Conservation (phyloP, 176 grass and related monocot species). For the Poa pratensis region DNA sequence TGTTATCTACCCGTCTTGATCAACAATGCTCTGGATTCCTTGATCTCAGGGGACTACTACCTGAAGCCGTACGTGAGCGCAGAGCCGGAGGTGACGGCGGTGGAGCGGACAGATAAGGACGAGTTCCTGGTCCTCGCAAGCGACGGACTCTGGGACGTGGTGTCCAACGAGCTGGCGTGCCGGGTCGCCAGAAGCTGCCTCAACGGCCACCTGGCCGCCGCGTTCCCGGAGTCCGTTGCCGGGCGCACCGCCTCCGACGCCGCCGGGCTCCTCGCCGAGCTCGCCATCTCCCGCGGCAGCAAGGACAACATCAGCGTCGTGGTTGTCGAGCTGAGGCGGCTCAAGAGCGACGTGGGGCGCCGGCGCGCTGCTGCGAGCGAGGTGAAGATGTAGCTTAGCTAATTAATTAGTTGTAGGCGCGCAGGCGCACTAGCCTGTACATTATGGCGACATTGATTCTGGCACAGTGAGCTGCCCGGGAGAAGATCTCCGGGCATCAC, state of each 20-base stretch:
- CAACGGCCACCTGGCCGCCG: constrained; percentile 40
- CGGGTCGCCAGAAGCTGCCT: constrained; percentile 60
- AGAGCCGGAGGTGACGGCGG: constrained; percentile 68
- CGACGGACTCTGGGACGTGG: constrained; percentile 83
- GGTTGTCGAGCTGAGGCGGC: constrained; percentile 60
- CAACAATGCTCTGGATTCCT: not conserved
- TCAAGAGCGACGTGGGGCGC: not conserved
- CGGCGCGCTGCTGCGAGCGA: not conserved
- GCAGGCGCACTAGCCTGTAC: not conserved
- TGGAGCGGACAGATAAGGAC: constrained; percentile 52
- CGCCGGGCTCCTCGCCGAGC: constrained; percentile 56
- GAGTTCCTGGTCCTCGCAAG: constrained; percentile 78
- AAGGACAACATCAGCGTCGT: constrained; percentile 81
- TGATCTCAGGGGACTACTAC: constrained; percentile 64
- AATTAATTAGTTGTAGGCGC: constrained; percentile 16
- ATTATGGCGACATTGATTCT: constrained; percentile 16
- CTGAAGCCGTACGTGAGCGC: constrained; percentile 72
- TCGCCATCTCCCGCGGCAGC: constrained; percentile 72
- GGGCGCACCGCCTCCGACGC: constrained; percentile 52
- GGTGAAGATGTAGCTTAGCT: constrained; percentile 1
- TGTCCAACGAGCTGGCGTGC: constrained; percentile 69
- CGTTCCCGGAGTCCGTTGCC: constrained; percentile 39
- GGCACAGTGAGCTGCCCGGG: not conserved
- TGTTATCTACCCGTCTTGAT: no score
- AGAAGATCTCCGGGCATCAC: constrained; percentile 7